Conservation (phyloP, 768 basidiomycete species). For the Lyophyllum shimeji region DNA sequence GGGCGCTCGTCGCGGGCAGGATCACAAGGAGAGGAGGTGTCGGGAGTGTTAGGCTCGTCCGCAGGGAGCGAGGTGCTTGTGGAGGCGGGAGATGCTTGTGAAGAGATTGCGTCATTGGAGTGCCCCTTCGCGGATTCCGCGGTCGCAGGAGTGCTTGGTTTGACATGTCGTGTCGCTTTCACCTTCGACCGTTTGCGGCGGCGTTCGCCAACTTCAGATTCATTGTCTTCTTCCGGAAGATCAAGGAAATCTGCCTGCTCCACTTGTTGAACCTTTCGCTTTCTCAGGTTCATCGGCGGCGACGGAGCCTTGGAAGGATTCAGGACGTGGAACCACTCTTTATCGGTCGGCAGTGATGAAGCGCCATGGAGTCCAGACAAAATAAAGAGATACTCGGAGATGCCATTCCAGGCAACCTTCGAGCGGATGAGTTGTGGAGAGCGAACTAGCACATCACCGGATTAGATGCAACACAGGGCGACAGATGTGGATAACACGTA, state of each 20-base stretch:
- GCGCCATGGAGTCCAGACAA: conserved; percentile 33
- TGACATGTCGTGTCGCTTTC: conserved; percentile 9
- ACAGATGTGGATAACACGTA: conserved; percentile 31
- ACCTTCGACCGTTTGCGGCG: conserved; percentile 26
- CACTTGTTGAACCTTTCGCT: conserved; percentile 29
- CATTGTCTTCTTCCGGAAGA: conserved; percentile 23
- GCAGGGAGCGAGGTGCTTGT: neutral
- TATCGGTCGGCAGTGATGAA: conserved; percentile 27
- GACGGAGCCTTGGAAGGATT: conserved; percentile 30
- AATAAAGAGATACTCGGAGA: conserved; percentile 36
- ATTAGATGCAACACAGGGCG: neutral
- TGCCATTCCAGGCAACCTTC: conserved; percentile 44
- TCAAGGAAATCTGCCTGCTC: conserved; percentile 23
- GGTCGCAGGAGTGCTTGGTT: conserved; percentile 1
- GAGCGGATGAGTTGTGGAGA: conserved; percentile 38
- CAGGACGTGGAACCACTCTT: conserved; percentile 32
- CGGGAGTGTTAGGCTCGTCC: neutral
- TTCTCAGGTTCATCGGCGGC: conserved; percentile 32
- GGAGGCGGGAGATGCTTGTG: conserved; percentile 4
- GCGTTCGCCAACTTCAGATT: conserved; percentile 26
- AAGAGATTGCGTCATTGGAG: neutral
- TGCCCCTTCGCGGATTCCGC: conserved; percentile 7
- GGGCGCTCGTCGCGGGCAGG: neutral
- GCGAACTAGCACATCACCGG: conserved; percentile 28
- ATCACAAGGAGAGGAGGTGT: neutral